Conservation (phyloP, 2,329 filamentous ascomycete genomes). For the Hypomyces rosellus region DNA sequence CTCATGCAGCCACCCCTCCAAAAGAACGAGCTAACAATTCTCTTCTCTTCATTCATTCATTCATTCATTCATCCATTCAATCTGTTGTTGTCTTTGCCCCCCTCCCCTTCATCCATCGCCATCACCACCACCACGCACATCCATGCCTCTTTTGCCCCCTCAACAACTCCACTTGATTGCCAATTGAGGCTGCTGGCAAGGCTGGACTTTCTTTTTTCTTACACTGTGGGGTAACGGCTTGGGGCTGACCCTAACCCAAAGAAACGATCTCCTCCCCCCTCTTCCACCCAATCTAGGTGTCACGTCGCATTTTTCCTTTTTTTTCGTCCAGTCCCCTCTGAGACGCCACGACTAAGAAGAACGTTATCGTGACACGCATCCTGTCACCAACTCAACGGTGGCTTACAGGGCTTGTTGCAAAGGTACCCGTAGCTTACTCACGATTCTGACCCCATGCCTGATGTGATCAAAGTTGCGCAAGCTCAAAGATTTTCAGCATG, state of each 20-base stretch:
- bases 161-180: slow-evolving; percentile 4
- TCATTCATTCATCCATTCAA: background rate
- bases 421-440: slow-evolving; percentile 11
- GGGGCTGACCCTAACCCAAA: slow-evolving; percentile 10
- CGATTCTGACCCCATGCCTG: slow-evolving; percentile 12
- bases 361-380: slow-evolving; percentile 11
- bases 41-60: background rate
- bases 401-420: slow-evolving; percentile 3
- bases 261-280: slow-evolving; percentile 11
- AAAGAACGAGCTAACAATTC: background rate
- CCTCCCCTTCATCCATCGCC: background rate
- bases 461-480: slow-evolving; percentile 22
- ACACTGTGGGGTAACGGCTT: slow-evolving; percentile 10
- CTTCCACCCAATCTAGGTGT: slow-evolving; percentile 15
- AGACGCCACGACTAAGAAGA: background rate
- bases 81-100: background rate
- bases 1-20: background rate
- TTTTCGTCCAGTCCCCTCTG: background rate
- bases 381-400: slow-evolving; percentile 3
- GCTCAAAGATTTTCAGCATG: slow-evolving; percentile 18
- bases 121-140: background rate
- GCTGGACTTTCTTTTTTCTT: background rate
- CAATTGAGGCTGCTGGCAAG: slow-evolving; percentile 3
- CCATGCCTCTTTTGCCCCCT: slow-evolving; percentile 1
- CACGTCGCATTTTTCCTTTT: slow-evolving; percentile 19